phyloP scores from a whole-genome alignment of 495 filamentous ascomycete genomes.

The Arthonia radiata region DNA sequence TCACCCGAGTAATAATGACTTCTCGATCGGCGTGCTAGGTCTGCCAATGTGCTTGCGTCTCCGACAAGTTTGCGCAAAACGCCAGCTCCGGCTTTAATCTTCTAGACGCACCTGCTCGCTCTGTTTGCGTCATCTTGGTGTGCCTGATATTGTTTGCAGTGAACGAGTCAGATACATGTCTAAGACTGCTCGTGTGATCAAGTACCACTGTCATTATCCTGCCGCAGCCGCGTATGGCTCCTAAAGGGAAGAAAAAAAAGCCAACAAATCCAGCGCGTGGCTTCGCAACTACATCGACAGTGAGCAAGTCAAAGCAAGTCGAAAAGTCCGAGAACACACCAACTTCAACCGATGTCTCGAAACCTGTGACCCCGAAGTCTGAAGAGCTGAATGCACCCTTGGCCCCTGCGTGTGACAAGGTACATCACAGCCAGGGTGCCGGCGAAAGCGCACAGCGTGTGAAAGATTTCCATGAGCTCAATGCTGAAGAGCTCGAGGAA shows the following conservation, averaged over 20 bases:
- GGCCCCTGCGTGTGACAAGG: constrained; percentile 8
- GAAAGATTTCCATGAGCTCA: constrained; percentile 24
- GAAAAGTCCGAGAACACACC: constrained; percentile 14
- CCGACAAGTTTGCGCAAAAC: no score
- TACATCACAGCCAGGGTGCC: constrained; percentile 2
- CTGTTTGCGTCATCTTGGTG: no score
- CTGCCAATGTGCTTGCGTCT: no score
- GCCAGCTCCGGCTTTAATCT: no score
- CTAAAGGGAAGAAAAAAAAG: constrained; percentile 71
- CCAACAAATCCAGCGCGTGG: constrained; percentile 64
- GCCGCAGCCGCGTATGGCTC: no score
- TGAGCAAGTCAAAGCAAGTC: constrained; percentile 34
- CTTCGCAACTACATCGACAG: constrained; percentile 75
- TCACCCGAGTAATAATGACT: no score
- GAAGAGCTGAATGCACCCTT: neutral
- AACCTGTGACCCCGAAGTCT: constrained; percentile 3
- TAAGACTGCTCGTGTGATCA: no score
- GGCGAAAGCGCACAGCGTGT: constrained; percentile 9
- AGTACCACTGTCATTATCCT: no score
- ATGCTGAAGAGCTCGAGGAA: constrained; percentile 61
- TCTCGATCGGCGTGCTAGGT: no score
- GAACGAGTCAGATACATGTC: no score
- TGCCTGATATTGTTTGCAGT: no score
- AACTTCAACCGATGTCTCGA: constrained; percentile 2
- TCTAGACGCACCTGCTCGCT: no score